A percentile compares a stretch with the other conserved stretches of the same genome.
Conservation (phyloP, 2,329 filamentous ascomycete genomes). For the Capronia americana region DNA sequence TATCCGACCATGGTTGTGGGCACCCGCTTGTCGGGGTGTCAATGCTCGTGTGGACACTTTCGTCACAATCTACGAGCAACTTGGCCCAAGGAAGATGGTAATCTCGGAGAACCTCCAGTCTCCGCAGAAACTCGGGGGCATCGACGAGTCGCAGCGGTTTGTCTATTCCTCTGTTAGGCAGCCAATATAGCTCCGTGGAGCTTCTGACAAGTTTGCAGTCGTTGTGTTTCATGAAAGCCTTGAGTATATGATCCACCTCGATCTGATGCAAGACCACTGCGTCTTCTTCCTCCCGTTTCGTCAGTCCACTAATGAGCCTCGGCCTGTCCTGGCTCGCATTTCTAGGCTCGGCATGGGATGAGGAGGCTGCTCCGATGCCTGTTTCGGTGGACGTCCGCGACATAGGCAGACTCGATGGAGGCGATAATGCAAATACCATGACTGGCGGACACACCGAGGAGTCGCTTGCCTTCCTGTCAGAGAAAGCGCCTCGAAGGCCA, state of each 20-base stretch:
- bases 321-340: neutral
- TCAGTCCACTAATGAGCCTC: neutral
- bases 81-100: neutral
- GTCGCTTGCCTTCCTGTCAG: neutral
- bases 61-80: neutral
- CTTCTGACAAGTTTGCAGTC: neutral
- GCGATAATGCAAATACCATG: neutral
- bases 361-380: neutral
- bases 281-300: neutral
- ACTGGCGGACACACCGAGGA: too few relatives aligned
- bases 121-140: neutral
- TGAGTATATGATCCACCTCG: neutral
- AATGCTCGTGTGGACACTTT: neutral
- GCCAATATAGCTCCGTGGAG: neutral
- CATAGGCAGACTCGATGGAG: neutral
- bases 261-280: neutral
- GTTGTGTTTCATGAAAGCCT: neutral
- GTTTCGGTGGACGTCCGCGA: neutral
- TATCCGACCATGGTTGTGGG: slow-evolving; percentile 5
- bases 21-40: neutral
- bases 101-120: neutral
- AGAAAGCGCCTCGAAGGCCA: neutral
- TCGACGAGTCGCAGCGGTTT: neutral
- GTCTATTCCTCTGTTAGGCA: neutral
- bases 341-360: neutral